Conservation (phyloP, 345 rosid species). For the Populus deltoides region DNA sequence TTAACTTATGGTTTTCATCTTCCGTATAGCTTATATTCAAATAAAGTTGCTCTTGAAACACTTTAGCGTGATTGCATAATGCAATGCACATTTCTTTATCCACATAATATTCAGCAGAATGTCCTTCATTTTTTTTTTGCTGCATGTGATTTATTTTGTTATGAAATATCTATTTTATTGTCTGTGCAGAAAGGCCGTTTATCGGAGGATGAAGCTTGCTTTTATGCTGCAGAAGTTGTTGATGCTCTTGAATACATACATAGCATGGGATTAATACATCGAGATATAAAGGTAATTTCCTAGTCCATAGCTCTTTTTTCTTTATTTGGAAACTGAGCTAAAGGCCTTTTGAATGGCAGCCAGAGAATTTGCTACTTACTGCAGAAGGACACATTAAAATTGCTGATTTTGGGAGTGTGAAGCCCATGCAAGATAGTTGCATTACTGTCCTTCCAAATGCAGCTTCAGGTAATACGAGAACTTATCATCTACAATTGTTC, state of each 20-base stretch:
- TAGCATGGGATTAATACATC: slow-evolving; percentile 85
- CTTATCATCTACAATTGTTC: slow-evolving; percentile 4
- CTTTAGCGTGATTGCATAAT: background rate
- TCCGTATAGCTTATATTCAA: background rate
- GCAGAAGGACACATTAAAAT: slow-evolving; percentile 85
- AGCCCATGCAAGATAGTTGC: slow-evolving; percentile 92
- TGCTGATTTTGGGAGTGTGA: slow-evolving; percentile 98
- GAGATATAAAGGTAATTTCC: slow-evolving; percentile 83
- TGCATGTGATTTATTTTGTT: background rate
- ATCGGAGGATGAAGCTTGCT: slow-evolving; percentile 86
- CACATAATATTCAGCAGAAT: background rate
- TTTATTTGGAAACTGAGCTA: slow-evolving; percentile 17
- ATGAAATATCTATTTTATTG: slow-evolving; percentile 13
- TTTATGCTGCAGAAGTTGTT: slow-evolving; percentile 85
- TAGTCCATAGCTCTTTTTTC: background rate
- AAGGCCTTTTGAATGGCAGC: slow-evolving; percentile 52
- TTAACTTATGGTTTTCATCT: background rate
- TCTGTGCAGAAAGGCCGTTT: slow-evolving; percentile 67
- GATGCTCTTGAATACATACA: slow-evolving; percentile 98
- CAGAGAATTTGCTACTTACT: slow-evolving; percentile 83
- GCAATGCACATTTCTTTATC: background rate
- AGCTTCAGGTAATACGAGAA: slow-evolving; percentile 59
- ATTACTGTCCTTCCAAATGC: slow-evolving; percentile 94
- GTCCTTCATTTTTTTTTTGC: background rate
- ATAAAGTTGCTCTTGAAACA: slow-evolving; percentile 1